These are phyloP conservation scores for Sphagnum contortum DNA, from an alignment of 225 moss, liverwort and hornwort genomes.

Conservation along the genomic window DNA sequence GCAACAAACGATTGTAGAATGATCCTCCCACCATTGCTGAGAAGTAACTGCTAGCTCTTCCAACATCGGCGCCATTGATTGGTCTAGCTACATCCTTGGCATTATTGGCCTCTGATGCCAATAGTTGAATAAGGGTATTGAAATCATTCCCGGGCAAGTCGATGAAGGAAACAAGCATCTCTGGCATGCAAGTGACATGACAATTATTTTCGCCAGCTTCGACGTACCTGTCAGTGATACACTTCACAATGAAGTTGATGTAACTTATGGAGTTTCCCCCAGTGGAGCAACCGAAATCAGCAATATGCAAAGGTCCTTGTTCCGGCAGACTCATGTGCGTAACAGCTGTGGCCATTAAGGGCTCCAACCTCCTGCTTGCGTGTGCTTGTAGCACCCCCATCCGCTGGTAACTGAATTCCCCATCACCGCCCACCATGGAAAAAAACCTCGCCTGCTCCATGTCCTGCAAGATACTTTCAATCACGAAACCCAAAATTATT, in stretches of 20 bases:
- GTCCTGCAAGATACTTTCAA: too few relatives aligned
- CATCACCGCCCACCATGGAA: slow-evolving; percentile 1
- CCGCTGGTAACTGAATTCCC: slow-evolving; percentile 2
- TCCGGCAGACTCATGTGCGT: neutral
- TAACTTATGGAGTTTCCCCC: neutral
- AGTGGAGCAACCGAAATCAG: slow-evolving; percentile 4
- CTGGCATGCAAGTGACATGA: neutral
- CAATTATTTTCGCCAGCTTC: neutral
- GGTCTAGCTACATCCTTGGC: neutral
- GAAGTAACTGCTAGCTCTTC: neutral
- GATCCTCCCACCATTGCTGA: neutral
- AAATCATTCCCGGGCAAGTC: slow-evolving; percentile 5
- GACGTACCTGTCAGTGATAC: too few relatives aligned
- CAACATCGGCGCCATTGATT: neutral
- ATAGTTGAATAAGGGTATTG: slow-evolving; percentile 5
- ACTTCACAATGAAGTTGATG: neutral
- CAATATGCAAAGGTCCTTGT: neutral
- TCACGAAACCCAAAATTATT: too few relatives aligned
- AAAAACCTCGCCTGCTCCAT: too few relatives aligned
- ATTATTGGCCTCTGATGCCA: neutral
- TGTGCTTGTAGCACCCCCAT: slow-evolving; percentile 1
- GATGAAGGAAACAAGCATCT: slow-evolving; percentile 1
- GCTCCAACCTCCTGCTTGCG: neutral
- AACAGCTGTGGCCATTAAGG: neutral
- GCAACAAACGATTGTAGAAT: slow-evolving; percentile 5